Conservation (phyloP, 306 rosid species). For the Dryas alaskensis region DNA sequence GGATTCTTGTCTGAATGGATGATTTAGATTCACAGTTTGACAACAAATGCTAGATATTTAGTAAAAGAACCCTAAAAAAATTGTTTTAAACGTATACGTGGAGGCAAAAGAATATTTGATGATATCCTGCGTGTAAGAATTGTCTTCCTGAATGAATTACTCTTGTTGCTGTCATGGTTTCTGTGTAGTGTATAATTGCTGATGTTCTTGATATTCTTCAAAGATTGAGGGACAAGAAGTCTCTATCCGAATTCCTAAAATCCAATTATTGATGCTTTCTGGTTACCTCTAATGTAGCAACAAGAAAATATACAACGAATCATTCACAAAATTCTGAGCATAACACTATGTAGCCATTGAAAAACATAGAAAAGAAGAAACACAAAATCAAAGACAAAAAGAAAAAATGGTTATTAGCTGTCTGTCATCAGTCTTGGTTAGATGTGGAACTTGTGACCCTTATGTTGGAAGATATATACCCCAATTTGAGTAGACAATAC, state of each 20-base stretch:
- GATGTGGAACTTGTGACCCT: conserved; percentile 14
- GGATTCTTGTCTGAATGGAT: too few species aligned
- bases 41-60: too few species aligned
- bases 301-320: not conserved
- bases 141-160: conserved; percentile 3
- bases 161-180: conserved; percentile 14
- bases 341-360: not conserved
- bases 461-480: conserved; percentile 12
- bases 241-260: not conserved
- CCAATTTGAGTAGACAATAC: conserved; percentile 35
- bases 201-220: conserved; percentile 3
- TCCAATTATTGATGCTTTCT: not conserved
- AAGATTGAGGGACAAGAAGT: conserved; percentile 1
- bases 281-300: not conserved
- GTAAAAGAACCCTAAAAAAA: too few species aligned
- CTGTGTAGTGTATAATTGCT: conserved; percentile 2
- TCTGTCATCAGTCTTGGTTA: conserved; percentile 15
- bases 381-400: not conserved
- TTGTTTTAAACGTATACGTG: too few species aligned
- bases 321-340: not conserved
- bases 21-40: too few species aligned
- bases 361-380: not conserved
- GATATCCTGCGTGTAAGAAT: not conserved
- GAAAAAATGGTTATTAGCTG: not conserved
- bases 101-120: too few species aligned